phyloP scores from a whole-genome alignment of 768 basidiomycete species.

The Russula brevipes region DNA sequence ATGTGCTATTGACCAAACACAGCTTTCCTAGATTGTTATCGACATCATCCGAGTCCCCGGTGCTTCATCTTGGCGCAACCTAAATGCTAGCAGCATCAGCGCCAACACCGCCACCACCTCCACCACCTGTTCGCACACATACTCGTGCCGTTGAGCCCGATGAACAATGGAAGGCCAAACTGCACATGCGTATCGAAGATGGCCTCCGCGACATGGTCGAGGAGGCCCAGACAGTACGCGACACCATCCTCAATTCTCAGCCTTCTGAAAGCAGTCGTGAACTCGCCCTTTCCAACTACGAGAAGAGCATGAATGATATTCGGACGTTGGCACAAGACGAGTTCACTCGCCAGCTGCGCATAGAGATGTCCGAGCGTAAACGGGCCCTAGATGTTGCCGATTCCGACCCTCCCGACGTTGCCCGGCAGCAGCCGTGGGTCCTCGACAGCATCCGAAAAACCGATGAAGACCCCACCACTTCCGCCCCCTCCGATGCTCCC shows the following conservation, averaged over 20 bases:
- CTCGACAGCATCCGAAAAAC: conserved; percentile 22
- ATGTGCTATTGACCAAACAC: not conserved
- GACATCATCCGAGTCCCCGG: not conserved
- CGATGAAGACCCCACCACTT: not conserved
- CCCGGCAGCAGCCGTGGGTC: conserved; percentile 24
- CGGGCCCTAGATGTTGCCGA: conserved; percentile 18
- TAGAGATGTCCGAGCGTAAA: conserved; percentile 23
- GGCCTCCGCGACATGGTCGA: conserved; percentile 21
- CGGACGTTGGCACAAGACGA: conserved; percentile 21
- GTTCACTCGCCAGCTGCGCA: conserved; percentile 15
- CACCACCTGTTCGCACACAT: conserved; percentile 17
- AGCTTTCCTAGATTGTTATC: conserved; percentile 14
- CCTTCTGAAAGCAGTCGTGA: conserved; percentile 10
- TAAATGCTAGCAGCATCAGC: conserved; percentile 20
- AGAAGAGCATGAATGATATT: conserved; percentile 21
- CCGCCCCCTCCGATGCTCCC: not conserved
- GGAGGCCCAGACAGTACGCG: conserved; percentile 16
- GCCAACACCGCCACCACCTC: conserved; percentile 18
- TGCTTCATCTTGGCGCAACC: conserved; percentile 20
- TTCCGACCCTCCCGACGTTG: conserved; percentile 22
- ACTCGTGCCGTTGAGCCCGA: conserved; percentile 16
- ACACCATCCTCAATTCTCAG: conserved; percentile 7
- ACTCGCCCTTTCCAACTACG: conserved; percentile 9
- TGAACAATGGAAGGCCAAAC: conserved; percentile 23
- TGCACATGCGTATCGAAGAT: conserved; percentile 19